Conservation (phyloP, 2,329 filamentous ascomycete genomes). For the Chaetomium sp. region DNA sequence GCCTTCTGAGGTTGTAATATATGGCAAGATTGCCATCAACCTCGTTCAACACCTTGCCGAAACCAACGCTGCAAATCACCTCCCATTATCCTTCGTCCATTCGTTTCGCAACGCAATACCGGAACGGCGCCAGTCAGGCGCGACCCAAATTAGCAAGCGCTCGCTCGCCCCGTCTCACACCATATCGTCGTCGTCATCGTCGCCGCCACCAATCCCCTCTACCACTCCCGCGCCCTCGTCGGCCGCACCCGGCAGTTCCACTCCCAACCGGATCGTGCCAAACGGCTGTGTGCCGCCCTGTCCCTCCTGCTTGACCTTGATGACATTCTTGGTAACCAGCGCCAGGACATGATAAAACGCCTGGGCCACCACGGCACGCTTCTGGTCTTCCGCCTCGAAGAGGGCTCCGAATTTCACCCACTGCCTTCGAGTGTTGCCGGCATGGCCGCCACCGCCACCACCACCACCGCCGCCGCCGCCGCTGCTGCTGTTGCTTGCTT, state of each 20-base stretch:
- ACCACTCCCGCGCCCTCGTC: slow-evolving; percentile 29
- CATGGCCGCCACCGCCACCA: too few species aligned
- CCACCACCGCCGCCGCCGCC: slow-evolving; percentile 34
- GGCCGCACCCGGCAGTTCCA: slow-evolving; percentile 33
- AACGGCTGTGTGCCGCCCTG: slow-evolving; percentile 43
- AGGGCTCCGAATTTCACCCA: slow-evolving; percentile 70
- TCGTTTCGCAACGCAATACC: not conserved
- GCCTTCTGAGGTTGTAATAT: not conserved
- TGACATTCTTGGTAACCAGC: slow-evolving; percentile 65
- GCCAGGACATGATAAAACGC: slow-evolving; percentile 74
- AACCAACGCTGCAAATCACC: not conserved
- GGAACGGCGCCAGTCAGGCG: not conserved
- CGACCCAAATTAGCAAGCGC: not conserved
- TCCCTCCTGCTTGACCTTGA: slow-evolving; percentile 63
- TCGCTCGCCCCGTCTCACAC: not conserved
- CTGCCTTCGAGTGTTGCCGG: slow-evolving; percentile 30
- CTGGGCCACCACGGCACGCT: slow-evolving; percentile 68
- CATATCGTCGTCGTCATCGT: not conserved
- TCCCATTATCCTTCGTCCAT: not conserved
- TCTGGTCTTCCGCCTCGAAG: slow-evolving; percentile 58
- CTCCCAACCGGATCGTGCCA: slow-evolving; percentile 51
- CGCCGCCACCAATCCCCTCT: slow-evolving; percentile 24
- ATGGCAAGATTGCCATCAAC: not conserved
- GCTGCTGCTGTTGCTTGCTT: slow-evolving; percentile 19
- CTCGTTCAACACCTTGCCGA: not conserved